These are phyloP conservation scores for Ceratocystis albifundus DNA, from an alignment of 2,329 filamentous ascomycete species.

Conservation along the genomic window DNA sequence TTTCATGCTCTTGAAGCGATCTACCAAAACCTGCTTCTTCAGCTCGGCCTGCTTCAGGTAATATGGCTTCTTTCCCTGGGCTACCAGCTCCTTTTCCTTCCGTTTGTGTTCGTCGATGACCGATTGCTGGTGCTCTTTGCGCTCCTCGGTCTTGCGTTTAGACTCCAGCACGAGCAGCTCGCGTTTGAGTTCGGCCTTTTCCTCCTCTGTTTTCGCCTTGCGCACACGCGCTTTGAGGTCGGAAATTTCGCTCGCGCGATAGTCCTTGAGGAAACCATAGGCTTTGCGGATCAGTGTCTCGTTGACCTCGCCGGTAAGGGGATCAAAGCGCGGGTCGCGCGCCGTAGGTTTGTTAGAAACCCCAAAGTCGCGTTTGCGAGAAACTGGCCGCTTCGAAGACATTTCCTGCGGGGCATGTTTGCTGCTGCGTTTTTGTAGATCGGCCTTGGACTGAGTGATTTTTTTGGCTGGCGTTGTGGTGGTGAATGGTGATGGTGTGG, in stretches of 20 bases:
- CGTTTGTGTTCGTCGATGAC: constrained; percentile 64
- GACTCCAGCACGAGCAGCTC: constrained; percentile 69
- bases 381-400: constrained; percentile 72
- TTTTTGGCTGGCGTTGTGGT: constrained; percentile 29
- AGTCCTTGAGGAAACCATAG: constrained; percentile 81
- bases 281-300: constrained; percentile 53
- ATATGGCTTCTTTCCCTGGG: constrained; percentile 83
- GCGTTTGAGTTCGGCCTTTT: constrained; percentile 60
- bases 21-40: constrained; percentile 71
- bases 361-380: constrained; percentile 59
- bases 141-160: constrained; percentile 56
- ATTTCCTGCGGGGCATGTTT: constrained; percentile 85
- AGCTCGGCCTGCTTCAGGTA: constrained; percentile 87
- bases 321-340: constrained; percentile 84
- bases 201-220: constrained; percentile 49
- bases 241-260: constrained; percentile 71
- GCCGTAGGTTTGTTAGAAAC: constrained; percentile 43
- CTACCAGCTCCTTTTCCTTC: constrained; percentile 73
- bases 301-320: constrained; percentile 42
- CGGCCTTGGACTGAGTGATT: constrained; percentile 30
- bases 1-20: constrained; percentile 73
- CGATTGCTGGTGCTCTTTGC: constrained; percentile 57
- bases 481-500: constrained; percentile 24
- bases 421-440: constrained; percentile 27
- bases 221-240: constrained; percentile 58